Conservation (phyloP, 192 early-diverging fungal species). For the Gaertneriomyces semiglobifer region DNA sequence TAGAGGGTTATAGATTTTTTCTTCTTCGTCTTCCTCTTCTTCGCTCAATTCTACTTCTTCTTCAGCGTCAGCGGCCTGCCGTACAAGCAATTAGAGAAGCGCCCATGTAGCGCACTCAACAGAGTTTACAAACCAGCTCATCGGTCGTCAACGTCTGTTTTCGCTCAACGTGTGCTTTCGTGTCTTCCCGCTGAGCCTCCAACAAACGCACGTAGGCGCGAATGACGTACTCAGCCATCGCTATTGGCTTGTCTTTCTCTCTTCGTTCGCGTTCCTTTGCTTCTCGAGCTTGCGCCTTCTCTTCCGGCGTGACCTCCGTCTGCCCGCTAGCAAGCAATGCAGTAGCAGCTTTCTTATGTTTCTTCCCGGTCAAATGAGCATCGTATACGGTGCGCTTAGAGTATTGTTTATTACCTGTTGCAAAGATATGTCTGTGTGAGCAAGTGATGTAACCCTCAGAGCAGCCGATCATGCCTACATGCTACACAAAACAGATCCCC, state of each 20-base stretch:
- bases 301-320: constrained; percentile 20
- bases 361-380: constrained; percentile 85
- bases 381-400: constrained; percentile 78
- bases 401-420: constrained; percentile 70
- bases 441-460: constrained; percentile 22
- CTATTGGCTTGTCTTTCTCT: constrained; percentile 46
- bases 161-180: constrained; percentile 81
- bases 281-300: constrained; percentile 27
- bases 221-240: constrained; percentile 62
- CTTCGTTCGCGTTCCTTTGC: constrained; percentile 53
- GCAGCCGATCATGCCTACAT: constrained; percentile 37
- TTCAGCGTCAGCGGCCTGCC: constrained; percentile 8
- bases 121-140: constrained; percentile 50
- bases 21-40: constrained; percentile 70
- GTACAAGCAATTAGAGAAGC: not conserved
- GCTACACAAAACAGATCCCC: constrained; percentile 69
- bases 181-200: constrained; percentile 63
- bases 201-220: constrained; percentile 46
- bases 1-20: constrained; percentile 93
- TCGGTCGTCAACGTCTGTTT: constrained; percentile 87
- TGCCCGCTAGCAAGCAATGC: constrained; percentile 36
- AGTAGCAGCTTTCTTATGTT: constrained; percentile 82
- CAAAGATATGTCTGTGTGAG: too few species aligned
- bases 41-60: constrained; percentile 61
- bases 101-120: not conserved